Base-by-base conservation (phyloP, 106 monocot species). In the Dendrobium nobile region DNA sequence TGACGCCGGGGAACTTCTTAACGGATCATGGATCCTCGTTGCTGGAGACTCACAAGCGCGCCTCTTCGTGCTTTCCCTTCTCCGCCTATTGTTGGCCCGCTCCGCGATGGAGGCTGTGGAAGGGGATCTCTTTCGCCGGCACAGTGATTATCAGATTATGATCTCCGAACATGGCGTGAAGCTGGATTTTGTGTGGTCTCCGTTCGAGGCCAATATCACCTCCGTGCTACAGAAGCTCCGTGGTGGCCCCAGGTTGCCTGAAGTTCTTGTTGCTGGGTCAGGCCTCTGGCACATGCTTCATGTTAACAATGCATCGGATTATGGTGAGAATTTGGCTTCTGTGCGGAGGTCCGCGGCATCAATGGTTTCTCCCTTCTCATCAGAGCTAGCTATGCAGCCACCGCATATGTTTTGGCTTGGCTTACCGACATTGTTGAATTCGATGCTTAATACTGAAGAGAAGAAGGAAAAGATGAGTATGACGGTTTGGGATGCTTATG, bases 271-370 rank as follows among this genome's bases (percentile, higher is more conserved):
- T 18, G 76, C 88, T 56, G 98, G 98, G n/a, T 80, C 90, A 13
- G 98, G 95, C 8, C 89, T 99, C 18, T 99, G 98, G 98, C 92
- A 99, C 85, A 92, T 99, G 98, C 91, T 99, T 5, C 95, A 95
- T 80, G 31, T 86, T 47, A 87, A 82, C 42, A 83, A 91, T 48
- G 73, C 95, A 2, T 26, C 76, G 3, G 85, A 86, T 33, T 99
- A 95, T 54, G 92, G 88, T 5, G 58, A 58, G 33, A 42, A 64
- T 27, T 73, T 99, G 83, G 4, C 7, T 2, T 72, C 65, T 26
- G 18, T 93, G 19, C 85, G 75, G 75, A 76, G 41, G 13, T 76
- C 76, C 9, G 72, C 41, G 10, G 80, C 80, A 4, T 73, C 54
- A 18, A 28, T 20, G 41, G 33, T 16, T 28, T 77, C 75, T 48